Evolutionary conservation across 306 rosid genomes (phyloP).

Genomic region (Castanea mollissima): DNA sequence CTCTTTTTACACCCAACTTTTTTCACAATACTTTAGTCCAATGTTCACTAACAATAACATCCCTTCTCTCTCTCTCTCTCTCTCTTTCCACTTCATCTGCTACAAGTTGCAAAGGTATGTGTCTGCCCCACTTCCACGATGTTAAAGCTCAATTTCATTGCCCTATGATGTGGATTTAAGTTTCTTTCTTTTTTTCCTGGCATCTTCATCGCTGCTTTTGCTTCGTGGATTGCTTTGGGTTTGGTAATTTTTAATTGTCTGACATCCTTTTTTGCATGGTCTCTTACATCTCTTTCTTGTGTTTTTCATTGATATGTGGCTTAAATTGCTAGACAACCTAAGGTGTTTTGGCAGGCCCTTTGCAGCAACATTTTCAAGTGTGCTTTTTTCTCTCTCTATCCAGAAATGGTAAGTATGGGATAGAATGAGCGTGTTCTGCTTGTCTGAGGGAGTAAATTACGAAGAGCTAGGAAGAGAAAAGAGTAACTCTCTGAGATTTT

Average conservation of each 20-base stretch:
- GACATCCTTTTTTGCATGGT: constrained; percentile 13
- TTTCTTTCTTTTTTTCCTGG: constrained; percentile 33
- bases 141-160: constrained; percentile 35
- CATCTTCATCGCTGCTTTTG: constrained; percentile 17
- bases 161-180: constrained; percentile 12
- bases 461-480: constrained; percentile 43
- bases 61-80: constrained; percentile 20
- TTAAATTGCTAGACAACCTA: background rate
- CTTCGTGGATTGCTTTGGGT: constrained; percentile 33
- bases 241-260: constrained; percentile 18
- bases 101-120: constrained; percentile 37
- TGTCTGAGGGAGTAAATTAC: constrained; percentile 23
- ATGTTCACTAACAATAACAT: constrained; percentile 4
- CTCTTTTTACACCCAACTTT: background rate
- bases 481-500: constrained; percentile 19
- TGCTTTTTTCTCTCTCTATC: constrained; percentile 23
- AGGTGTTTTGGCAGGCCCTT: constrained; percentile 4
- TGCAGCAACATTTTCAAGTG: constrained; percentile 16
- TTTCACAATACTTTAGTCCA: background rate
- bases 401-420: constrained; percentile 47
- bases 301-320: background rate
- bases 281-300: background rate
- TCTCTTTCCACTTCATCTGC: constrained; percentile 30
- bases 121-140: constrained; percentile 40
- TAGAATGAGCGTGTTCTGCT: constrained; percentile 28